phyloP scores from a whole-genome alignment of 2,329 filamentous ascomycete genomes.

The Colletotrichum theobromicola region DNA sequence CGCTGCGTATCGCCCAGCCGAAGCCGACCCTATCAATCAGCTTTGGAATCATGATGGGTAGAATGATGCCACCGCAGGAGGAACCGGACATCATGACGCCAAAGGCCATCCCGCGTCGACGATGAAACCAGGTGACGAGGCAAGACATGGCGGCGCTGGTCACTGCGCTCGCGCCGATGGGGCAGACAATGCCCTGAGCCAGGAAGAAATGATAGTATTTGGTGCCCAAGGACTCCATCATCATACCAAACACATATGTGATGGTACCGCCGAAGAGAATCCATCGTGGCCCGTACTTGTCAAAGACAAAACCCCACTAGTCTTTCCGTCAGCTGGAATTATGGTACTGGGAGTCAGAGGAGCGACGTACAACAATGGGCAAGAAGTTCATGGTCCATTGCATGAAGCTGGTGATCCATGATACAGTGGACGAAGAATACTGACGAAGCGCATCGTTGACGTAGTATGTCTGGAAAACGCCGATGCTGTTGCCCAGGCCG shows the following conservation, averaged over 20 bases:
- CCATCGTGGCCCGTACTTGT: slow-evolving; percentile 66
- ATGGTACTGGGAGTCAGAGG: slow-evolving; percentile 40
- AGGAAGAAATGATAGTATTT: slow-evolving; percentile 51
- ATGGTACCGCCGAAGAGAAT: slow-evolving; percentile 60
- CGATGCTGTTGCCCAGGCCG: slow-evolving; percentile 49
- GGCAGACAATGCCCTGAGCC: slow-evolving; percentile 43
- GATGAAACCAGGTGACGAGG: slow-evolving; percentile 57
- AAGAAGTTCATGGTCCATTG: slow-evolving; percentile 54
- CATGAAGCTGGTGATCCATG: slow-evolving; percentile 61
- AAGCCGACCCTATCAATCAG: slow-evolving; percentile 53
- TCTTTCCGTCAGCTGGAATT: not conserved
- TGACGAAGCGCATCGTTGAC: slow-evolving; percentile 49
- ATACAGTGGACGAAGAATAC: slow-evolving; percentile 55
- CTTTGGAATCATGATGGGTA: slow-evolving; percentile 65
- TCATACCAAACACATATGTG: slow-evolving; percentile 65
- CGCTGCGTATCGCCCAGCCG: slow-evolving; percentile 53
- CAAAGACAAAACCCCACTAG: slow-evolving; percentile 58
- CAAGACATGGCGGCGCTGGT: slow-evolving; percentile 48
- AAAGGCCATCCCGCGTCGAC: slow-evolving; percentile 55
- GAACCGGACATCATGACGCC: slow-evolving; percentile 59
- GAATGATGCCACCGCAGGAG: slow-evolving; percentile 59
- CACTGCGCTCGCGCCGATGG: slow-evolving; percentile 46
- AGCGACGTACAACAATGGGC: slow-evolving; percentile 42
- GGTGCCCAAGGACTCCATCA: slow-evolving; percentile 63
- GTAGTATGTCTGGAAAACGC: slow-evolving; percentile 66